Conservation (phyloP, 2,329 filamentous ascomycete species). For the Colletotrichum aenigma region DNA sequence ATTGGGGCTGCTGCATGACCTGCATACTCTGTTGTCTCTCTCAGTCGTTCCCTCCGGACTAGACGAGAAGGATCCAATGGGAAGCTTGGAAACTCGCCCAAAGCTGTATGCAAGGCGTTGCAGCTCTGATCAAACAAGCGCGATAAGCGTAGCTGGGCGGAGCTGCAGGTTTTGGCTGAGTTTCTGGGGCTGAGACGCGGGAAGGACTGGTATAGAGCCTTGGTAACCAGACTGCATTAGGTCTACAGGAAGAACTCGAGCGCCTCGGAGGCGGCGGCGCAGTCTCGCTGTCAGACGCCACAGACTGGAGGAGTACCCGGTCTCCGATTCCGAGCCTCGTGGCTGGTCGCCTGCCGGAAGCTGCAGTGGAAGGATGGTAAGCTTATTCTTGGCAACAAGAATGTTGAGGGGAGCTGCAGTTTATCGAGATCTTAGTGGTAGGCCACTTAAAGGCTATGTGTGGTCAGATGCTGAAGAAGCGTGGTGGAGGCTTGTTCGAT, state of each 20-base stretch:
- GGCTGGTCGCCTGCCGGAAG: not conserved
- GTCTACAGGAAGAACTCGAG: not conserved
- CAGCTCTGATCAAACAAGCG: not conserved
- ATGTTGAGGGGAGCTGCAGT: not conserved
- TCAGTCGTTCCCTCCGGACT: not conserved
- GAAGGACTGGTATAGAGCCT: not conserved
- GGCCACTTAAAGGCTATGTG: not conserved
- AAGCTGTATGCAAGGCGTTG: not conserved
- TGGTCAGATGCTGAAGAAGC: not conserved
- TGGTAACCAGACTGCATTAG: not conserved
- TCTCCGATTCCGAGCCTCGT: not conserved
- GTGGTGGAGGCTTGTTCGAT: not conserved
- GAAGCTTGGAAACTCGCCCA: not conserved
- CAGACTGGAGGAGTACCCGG: not conserved
- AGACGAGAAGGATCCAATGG: not conserved
- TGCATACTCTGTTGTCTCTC: not conserved
- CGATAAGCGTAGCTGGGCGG: not conserved
- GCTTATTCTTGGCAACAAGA: not conserved
- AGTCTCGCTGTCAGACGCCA: conserved; percentile 2
- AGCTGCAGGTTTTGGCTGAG: not conserved
- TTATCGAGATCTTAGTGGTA: not conserved
- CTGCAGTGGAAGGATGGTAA: not conserved
- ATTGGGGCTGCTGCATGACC: not conserved
- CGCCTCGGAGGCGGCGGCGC: not conserved
- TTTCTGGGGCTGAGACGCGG: not conserved